phyloP scores from a whole-genome alignment of 495 filamentous ascomycete species.

The Wilcoxina mikolae region DNA sequence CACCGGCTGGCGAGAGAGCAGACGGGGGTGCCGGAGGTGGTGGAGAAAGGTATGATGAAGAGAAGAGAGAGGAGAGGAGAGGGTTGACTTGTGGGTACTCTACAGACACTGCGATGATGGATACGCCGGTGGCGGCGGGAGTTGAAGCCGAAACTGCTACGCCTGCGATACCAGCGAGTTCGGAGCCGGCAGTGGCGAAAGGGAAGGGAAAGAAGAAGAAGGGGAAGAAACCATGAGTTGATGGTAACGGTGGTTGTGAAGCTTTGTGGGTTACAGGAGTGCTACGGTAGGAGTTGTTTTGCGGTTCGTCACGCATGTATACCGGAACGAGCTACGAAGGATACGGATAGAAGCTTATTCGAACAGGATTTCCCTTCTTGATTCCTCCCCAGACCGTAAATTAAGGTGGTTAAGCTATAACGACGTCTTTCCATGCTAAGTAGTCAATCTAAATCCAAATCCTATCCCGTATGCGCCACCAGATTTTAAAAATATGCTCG shows the following conservation, averaged over 20 bases:
- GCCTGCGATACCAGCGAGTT: neutral
- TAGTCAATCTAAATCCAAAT: neutral
- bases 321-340: neutral
- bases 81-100: neutral
- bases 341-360: neutral
- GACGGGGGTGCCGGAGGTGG: conserved; percentile 14
- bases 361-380: neutral
- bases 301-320: neutral
- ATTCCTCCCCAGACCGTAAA: neutral
- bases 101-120: neutral
- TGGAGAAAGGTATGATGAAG: neutral
- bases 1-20: conserved; percentile 18
- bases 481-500: neutral
- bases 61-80: neutral
- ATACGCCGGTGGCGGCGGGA: neutral
- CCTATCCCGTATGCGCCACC: neutral
- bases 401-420: neutral
- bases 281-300: neutral
- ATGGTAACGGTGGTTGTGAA: neutral
- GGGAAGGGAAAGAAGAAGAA: conserved; percentile 25
- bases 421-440: neutral
- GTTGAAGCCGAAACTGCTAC: neutral
- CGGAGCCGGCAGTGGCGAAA: conserved; percentile 4
- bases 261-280: neutral
- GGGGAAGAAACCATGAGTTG: conserved; percentile 13